A percentile compares a stretch with the other conserved stretches of the same genome.
phyloP scores from a whole-genome alignment of 768 basidiomycete species.

The Lactarius tabidus region DNA sequence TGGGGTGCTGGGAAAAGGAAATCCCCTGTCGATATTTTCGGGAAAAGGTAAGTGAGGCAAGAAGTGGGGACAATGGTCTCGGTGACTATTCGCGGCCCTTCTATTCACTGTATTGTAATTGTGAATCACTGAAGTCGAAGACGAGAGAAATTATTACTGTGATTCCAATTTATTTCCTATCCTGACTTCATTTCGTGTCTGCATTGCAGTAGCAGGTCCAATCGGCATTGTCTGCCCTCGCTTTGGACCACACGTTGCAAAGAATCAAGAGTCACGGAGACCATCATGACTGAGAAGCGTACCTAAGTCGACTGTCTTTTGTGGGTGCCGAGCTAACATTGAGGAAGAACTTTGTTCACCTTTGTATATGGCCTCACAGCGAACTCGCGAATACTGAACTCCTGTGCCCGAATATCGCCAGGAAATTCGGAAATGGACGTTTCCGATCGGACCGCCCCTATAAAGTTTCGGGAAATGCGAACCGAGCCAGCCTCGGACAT shows the following conservation, averaged over 20 bases:
- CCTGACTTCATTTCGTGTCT: too few species aligned
- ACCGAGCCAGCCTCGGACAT: background rate
- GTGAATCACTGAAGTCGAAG: too few species aligned
- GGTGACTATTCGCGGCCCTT: background rate
- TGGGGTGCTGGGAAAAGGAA: background rate
- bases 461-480: background rate
- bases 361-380: background rate
- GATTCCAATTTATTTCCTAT: too few species aligned
- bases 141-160: too few species aligned
- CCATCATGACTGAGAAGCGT: background rate
- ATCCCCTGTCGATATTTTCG: background rate
- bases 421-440: background rate
- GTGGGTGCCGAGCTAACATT: background rate
- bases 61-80: background rate
- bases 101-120: background rate
- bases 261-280: background rate
- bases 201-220: background rate
- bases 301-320: too few species aligned
- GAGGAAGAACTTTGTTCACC: background rate
- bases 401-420: too few species aligned
- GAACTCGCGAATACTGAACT: too few species aligned
- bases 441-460: background rate
- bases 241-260: background rate
- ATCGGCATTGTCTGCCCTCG: background rate
- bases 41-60: background rate